Evolutionary conservation across 2,329 filamentous ascomycete genomes (phyloP).

Genomic region (Penicillium sp.): DNA sequence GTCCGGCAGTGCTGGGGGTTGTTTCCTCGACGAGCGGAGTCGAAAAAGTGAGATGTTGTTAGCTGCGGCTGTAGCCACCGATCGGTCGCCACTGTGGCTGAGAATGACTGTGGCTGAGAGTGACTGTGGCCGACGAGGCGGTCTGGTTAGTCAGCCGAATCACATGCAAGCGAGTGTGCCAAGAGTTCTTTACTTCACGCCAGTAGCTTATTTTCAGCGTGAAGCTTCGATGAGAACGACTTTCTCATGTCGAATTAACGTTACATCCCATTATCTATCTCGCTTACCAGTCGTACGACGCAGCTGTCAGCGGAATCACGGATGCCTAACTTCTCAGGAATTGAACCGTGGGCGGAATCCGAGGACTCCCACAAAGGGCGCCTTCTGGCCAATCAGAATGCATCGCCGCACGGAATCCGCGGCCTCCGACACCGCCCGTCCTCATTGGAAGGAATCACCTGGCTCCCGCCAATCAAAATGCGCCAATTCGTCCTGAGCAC

Average conservation of each 20-base stretch:
- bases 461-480: not conserved
- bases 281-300: not conserved
- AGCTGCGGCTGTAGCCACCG: slow-evolving; percentile 4
- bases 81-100: slow-evolving; percentile 10
- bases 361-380: not conserved
- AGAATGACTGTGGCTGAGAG: slow-evolving; percentile 5
- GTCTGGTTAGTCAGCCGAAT: not conserved
- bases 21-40: not conserved
- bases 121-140: slow-evolving; percentile 4
- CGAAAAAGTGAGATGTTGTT: not conserved
- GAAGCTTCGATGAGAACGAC: no score
- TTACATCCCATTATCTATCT: no score
- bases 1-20: not conserved
- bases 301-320: not conserved
- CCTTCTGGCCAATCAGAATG: slow-evolving; percentile 4
- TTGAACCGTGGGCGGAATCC: slow-evolving; percentile 1
- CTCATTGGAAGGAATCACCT: not conserved
- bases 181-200: not conserved
- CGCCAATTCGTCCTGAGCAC: not conserved
- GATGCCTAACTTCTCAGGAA: not conserved
- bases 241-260: no score
- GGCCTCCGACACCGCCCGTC: not conserved
- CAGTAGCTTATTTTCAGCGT: not conserved
- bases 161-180: not conserved
- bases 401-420: not conserved